phyloP scores from a whole-genome alignment of 1,284 basidiomycete genomes.

The Moesziomyces parantarcticus region DNA sequence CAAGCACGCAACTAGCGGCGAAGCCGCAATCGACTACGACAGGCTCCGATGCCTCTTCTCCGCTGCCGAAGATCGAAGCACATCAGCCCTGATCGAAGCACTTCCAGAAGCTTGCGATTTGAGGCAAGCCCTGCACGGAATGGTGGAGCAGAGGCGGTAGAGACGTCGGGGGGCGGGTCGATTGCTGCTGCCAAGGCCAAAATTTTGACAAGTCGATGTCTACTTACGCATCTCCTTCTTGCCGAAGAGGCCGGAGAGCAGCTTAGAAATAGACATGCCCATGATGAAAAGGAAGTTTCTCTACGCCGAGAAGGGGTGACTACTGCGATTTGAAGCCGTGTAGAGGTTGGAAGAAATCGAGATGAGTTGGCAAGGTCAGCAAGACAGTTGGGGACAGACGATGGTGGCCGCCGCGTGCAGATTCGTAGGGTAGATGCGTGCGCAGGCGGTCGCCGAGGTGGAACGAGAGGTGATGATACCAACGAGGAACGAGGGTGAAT shows the following conservation, averaged over 20 bases:
- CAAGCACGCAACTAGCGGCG: too few relatives aligned
- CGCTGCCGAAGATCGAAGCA: background rate
- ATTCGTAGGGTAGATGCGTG: background rate
- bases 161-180: background rate
- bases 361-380: constrained; percentile 14
- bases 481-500: background rate
- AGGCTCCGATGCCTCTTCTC: background rate
- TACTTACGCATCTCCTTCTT: constrained; percentile 68
- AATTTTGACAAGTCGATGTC: background rate
- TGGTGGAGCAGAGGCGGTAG: constrained; percentile 1
- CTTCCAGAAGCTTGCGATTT: too few relatives aligned
- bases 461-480: background rate
- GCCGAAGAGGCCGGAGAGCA: constrained; percentile 68
- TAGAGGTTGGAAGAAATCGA: background rate
- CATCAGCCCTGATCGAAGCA: background rate
- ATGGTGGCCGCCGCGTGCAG: background rate
- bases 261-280: constrained; percentile 67
- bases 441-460: background rate
- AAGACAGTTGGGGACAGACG: constrained; percentile 10
- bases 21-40: background rate
- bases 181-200: constrained; percentile 6
- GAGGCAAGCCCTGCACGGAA: background rate
- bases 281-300: constrained; percentile 46
- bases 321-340: background rate
- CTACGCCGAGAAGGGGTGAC: constrained; percentile 43